Base-by-base conservation (phyloP, 805 yeast species). In the Wickerhamomyces hampshirensis region DNA sequence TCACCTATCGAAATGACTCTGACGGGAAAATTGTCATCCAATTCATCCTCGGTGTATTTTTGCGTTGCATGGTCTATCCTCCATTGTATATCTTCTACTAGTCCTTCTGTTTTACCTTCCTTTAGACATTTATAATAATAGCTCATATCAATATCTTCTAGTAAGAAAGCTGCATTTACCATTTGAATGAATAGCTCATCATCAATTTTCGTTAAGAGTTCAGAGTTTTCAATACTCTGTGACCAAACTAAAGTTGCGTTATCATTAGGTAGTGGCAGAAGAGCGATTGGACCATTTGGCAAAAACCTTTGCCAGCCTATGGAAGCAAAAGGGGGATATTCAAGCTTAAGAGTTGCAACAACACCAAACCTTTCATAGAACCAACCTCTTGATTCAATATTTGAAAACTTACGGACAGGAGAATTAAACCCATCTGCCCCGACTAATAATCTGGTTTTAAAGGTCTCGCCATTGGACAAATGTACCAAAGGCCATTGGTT, bases 381-480 rank as follows among this genome's bases (percentile, higher is more conserved):
- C 98, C 98, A 93, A 12, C 98, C 98, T 32, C 95, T 71, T 2
- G 94, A 76, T 53, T 79, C 80, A 37, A 93, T 88, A 2, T 75
- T 78, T 0, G 97, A 82, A 53, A 73, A 89, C 44, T 73, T 69
- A 32, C 97, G 72, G 5, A 84, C 98, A 0, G 97, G 96, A 1
- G 97, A 88, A 58, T 88, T 86, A 58, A 79, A 87, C 1, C 98
- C 98, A 58, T 93, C 98, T 27, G 96, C 95, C 7, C 98, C 98
- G 12, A 93, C 76, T 15, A 89, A 65, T n/a, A 89, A 66, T 37
- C 96, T 69, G 0, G 95, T 73, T 50, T 75, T 73, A 34, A 80
- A 66, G 10, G 53, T 45, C 11, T 73, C 72, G 1, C 96, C 97
- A 43, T 73, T 73, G 11, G 75, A 73, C 11, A 89, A 64, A 18